phyloP scores from a whole-genome alignment of 768 basidiomycete species.

The Boletales sp. region DNA sequence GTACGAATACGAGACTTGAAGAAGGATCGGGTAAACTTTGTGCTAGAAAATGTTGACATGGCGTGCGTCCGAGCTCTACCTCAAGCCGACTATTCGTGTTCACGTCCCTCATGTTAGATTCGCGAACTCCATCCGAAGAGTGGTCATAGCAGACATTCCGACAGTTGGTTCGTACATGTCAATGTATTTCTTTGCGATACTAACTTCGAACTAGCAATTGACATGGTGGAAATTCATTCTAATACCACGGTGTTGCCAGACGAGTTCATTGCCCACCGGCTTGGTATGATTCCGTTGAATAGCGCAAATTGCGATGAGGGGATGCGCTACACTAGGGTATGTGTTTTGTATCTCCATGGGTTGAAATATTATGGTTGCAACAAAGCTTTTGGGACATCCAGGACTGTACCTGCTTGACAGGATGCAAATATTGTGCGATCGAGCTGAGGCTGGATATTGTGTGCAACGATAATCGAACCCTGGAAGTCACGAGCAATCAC shows the following conservation, averaged over 20 bases:
- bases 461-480: constrained; percentile 67
- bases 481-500: constrained; percentile 85
- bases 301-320: constrained; percentile 87
- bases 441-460: constrained; percentile 72
- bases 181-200: neutral
- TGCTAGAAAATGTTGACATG: constrained; percentile 93
- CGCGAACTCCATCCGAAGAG: constrained; percentile 90
- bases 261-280: constrained; percentile 94
- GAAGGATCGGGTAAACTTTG: constrained; percentile 84
- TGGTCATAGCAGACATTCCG: constrained; percentile 95
- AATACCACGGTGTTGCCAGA: constrained; percentile 95
- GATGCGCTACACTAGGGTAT: constrained; percentile 72
- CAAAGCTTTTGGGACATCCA: constrained; percentile 29
- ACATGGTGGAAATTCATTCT: constrained; percentile 88
- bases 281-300: constrained; percentile 90
- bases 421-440: constrained; percentile 85
- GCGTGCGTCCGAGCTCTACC: constrained; percentile 53
- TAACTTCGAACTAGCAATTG: constrained; percentile 65
- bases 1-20: constrained; percentile 84
- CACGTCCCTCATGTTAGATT: constrained; percentile 49
- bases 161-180: constrained; percentile 72
- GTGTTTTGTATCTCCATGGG: constrained; percentile 20
- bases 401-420: constrained; percentile 89
- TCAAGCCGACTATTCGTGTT: constrained; percentile 3
- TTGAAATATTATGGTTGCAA: neutral